A percentile compares a stretch with the other conserved stretches of the same genome.
Evolutionary conservation across 2,329 filamentous ascomycete species (phyloP).

Genomic region (Sphaerostilbella broomeana): DNA sequence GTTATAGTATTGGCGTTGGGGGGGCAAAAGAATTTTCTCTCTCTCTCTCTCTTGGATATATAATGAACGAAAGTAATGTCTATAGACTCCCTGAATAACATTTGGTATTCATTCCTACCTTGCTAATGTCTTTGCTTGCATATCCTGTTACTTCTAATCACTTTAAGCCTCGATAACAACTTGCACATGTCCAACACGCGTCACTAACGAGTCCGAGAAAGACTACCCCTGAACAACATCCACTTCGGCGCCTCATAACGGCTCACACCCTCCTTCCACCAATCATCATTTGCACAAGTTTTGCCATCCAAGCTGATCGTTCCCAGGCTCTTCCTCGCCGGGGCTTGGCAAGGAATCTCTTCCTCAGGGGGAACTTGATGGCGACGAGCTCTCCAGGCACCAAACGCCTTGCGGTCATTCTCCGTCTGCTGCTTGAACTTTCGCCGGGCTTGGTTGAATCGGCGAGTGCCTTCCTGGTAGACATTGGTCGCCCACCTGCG

Average conservation of each 20-base stretch:
- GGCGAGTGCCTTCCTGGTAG: slow-evolving; percentile 21
- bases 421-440: slow-evolving; percentile 23
- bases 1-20: slow-evolving; percentile 7
- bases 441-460: slow-evolving; percentile 21
- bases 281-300: slow-evolving; percentile 22
- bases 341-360: slow-evolving; percentile 19
- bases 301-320: slow-evolving; percentile 21
- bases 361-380: neutral
- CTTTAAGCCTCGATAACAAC: too few relatives aligned
- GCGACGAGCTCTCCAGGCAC: slow-evolving; percentile 23
- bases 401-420: slow-evolving; percentile 21
- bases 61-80: slow-evolving; percentile 1
- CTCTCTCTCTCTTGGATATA: slow-evolving; percentile 3
- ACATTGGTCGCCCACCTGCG: slow-evolving; percentile 25
- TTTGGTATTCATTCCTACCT: slow-evolving; percentile 3
- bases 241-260: slow-evolving; percentile 28
- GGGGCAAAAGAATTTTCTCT: neutral
- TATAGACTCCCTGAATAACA: slow-evolving; percentile 5
- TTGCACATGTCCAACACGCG: too few relatives aligned
- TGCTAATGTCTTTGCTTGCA: neutral
- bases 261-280: slow-evolving; percentile 31
- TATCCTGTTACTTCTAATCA: neutral
- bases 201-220: slow-evolving; percentile 1
- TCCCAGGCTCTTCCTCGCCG: slow-evolving; percentile 19
- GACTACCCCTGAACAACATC: slow-evolving; percentile 21